These are phyloP conservation scores for Coemansia sp. DNA, from an alignment of 192 early-diverging fungal species.

Conservation along the genomic window DNA sequence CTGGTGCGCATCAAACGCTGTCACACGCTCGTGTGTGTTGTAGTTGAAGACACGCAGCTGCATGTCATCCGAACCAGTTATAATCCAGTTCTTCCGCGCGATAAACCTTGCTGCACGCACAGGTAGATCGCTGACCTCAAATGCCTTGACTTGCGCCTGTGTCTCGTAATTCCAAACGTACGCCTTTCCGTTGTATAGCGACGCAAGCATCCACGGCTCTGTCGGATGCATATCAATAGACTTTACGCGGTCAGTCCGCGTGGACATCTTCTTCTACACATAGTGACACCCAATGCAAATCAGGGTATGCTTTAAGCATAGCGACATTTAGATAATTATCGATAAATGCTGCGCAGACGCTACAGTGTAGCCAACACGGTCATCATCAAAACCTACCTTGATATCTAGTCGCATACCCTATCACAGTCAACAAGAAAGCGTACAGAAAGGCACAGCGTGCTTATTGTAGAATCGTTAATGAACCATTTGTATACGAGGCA, in stretches of 20 bases:
- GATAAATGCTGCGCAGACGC: not conserved
- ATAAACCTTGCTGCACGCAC: conserved; percentile 98
- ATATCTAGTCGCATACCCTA: conserved; percentile 61
- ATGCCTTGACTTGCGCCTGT: conserved; percentile 91
- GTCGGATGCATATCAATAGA: conserved; percentile 98
- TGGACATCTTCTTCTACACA: conserved; percentile 53
- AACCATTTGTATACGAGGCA: not conserved
- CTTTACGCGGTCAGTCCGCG: conserved; percentile 91
- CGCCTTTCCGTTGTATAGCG: conserved; percentile 93
- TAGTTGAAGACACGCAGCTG: conserved; percentile 99
- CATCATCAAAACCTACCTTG: conserved; percentile 30
- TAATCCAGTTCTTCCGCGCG: conserved; percentile 94
- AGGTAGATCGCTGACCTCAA: conserved; percentile 93
- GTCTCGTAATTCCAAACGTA: conserved; percentile 99
- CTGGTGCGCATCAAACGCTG: conserved; percentile 91
- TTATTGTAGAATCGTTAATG: not conserved
- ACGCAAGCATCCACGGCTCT: conserved; percentile 97
- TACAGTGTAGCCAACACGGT: not conserved
- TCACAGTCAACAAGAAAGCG: not conserved
- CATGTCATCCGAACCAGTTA: conserved; percentile 97
- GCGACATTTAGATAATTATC: not conserved
- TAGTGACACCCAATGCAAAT: not conserved
- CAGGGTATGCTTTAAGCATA: not conserved
- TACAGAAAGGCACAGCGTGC: not conserved
- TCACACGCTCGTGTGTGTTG: conserved; percentile 98